phyloP scores from a whole-genome alignment of 768 basidiomycete genomes.

The Termitomyces bulborhizus region DNA sequence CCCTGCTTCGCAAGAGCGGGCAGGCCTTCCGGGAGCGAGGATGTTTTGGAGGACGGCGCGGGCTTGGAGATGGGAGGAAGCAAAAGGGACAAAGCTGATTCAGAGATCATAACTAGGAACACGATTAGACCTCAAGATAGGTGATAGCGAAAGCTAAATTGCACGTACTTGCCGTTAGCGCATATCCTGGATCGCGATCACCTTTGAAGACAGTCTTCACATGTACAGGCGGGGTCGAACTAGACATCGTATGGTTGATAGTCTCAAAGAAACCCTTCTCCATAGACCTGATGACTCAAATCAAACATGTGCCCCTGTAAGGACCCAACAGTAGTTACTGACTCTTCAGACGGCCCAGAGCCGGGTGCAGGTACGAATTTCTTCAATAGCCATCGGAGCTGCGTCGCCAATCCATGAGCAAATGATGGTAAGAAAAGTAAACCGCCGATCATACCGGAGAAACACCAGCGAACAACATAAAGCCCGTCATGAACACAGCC shows the following conservation, averaged over 20 bases:
- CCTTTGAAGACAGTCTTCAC: conserved; percentile 60
- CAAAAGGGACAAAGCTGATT: conserved; percentile 69
- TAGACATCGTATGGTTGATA: conserved; percentile 67
- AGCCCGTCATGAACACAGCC: conserved; percentile 26
- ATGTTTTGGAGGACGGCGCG: conserved; percentile 5
- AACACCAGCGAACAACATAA: conserved; percentile 26
- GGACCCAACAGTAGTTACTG: conserved; percentile 17
- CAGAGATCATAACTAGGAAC: conserved; percentile 64
- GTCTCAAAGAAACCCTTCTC: conserved; percentile 54
- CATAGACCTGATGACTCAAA: conserved; percentile 34
- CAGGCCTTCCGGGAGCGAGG: conserved; percentile 34
- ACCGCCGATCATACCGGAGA: conserved; percentile 29
- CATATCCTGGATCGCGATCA: conserved; percentile 75
- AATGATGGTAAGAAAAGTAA: neutral
- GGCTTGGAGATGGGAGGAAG: conserved; percentile 32
- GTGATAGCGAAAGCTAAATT: conserved; percentile 3
- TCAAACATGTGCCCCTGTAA: neutral
- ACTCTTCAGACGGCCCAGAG: conserved; percentile 62
- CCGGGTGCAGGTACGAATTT: conserved; percentile 47
- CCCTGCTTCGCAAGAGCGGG: conserved; percentile 56
- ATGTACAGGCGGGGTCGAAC: conserved; percentile 36
- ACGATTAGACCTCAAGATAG: neutral
- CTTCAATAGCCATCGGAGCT: conserved; percentile 56
- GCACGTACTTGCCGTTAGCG: conserved; percentile 44
- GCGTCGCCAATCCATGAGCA: neutral